A percentile compares a stretch with the other conserved stretches of the same genome.
Evolutionary conservation across 176 grass and related monocot genomes (phyloP).

Genomic region (Lolium perenne): DNA sequence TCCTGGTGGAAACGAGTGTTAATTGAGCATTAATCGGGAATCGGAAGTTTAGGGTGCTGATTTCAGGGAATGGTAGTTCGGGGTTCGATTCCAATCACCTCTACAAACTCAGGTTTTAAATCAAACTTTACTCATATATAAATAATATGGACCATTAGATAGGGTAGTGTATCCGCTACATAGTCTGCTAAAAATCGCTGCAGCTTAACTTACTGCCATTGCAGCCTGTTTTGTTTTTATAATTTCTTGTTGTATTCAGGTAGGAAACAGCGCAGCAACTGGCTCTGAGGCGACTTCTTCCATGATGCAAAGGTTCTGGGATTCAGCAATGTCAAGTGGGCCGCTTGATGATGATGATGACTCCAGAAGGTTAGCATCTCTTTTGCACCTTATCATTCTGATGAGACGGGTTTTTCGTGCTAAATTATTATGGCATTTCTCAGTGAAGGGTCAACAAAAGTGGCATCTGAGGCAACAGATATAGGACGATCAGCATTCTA

Average conservation of each 20-base stretch:
- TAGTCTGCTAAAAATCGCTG: not conserved
- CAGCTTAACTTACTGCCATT: not conserved
- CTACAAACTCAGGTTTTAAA: too few relatives aligned
- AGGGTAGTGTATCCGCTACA: not conserved
- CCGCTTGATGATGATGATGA: conserved; percentile 88
- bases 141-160: not conserved
- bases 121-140: too few relatives aligned
- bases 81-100: too few relatives aligned
- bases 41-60: too few relatives aligned
- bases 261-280: conserved; percentile 57
- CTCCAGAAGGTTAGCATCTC: conserved; percentile 67
- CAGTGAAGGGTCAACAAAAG: conserved; percentile 90
- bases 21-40: too few relatives aligned
- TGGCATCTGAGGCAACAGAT: conserved; percentile 74
- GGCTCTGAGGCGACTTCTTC: conserved; percentile 63
- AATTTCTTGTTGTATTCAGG: conserved; percentile 52
- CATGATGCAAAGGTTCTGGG: conserved; percentile 99
- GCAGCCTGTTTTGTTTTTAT: not conserved
- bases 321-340: conserved; percentile 92
- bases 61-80: too few relatives aligned
- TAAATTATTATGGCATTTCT: conserved; percentile 30
- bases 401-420: not conserved
- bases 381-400: conserved; percentile 40
- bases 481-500: conserved; percentile 69
- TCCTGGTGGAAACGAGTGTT: too few relatives aligned